Conservation (phyloP, 2,329 filamentous ascomycete species). For the Colletotrichum karsti region DNA sequence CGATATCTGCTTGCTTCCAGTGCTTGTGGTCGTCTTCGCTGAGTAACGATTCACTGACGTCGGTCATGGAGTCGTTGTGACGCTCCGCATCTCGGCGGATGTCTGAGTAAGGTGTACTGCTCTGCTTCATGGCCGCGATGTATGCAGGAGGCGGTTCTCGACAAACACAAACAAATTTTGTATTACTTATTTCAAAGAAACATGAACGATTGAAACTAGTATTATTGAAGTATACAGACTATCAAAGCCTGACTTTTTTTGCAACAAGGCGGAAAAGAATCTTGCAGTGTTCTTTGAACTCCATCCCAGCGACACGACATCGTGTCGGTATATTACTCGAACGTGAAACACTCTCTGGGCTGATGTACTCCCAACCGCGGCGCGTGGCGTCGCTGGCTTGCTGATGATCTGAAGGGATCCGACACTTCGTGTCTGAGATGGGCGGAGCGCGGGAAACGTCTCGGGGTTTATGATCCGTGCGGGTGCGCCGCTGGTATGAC, state of each 20-base stretch:
- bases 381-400: not conserved
- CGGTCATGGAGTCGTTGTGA: conserved; percentile 16
- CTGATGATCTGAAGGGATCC: conserved; percentile 20
- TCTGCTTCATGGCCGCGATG: not conserved
- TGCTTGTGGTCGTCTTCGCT: conserved; percentile 5
- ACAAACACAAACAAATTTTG: too few species aligned
- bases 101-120: conserved; percentile 4
- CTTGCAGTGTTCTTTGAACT: too few species aligned
- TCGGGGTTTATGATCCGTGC: not conserved
- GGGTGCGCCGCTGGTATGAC: not conserved
- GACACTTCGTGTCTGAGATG: conserved; percentile 25
- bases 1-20: conserved; percentile 16
- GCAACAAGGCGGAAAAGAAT: too few species aligned
- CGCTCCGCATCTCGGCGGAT: not conserved
- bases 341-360: conserved; percentile 14
- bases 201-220: too few species aligned
- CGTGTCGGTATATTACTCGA: not conserved
- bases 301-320: not conserved
- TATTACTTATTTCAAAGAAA: too few species aligned
- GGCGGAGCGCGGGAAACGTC: conserved; percentile 3
- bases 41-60: conserved; percentile 20
- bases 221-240: too few species aligned
- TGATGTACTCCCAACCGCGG: not conserved
- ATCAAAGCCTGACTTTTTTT: too few species aligned
- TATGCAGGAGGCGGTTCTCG: not conserved